Conservation (phyloP, 169 alveolate species). For the Theileria orientalis region DNA sequence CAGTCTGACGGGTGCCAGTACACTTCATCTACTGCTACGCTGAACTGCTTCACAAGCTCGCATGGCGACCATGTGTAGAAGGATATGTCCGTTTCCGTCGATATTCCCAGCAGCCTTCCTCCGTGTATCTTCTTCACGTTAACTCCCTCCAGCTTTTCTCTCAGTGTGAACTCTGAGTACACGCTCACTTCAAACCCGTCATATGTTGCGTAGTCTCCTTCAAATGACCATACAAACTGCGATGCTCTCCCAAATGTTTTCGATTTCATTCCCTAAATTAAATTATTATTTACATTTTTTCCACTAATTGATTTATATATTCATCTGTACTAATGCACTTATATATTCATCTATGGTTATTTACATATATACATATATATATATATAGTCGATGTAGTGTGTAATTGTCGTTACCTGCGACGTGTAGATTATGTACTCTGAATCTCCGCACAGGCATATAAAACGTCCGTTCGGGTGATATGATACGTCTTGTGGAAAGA, state of each 20-base stretch:
- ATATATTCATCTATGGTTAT: too few relatives aligned
- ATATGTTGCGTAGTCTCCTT: conserved; percentile 95
- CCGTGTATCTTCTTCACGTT: conserved; percentile 87
- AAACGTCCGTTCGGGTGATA: conserved; percentile 97
- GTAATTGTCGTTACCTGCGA: conserved; percentile 73
- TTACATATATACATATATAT: too few relatives aligned
- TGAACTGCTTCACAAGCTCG: conserved; percentile 62
- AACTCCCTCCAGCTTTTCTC: conserved; percentile 81
- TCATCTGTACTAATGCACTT: neutral
- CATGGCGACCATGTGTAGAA: conserved; percentile 94
- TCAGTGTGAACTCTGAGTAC: conserved; percentile 81
- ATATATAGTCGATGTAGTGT: neutral
- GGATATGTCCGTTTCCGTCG: conserved; percentile 85
- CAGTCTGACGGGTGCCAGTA: conserved; percentile 71
- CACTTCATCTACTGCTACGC: conserved; percentile 59
- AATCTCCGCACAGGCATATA: conserved; percentile 94
- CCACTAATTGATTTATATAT: neutral
- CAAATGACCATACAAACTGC: conserved; percentile 91
- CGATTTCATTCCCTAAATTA: conserved; percentile 81
- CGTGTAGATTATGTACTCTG: conserved; percentile 94
- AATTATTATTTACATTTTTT: neutral
- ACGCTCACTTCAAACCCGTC: conserved; percentile 81
- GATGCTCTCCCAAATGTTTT: conserved; percentile 92
- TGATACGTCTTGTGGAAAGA: conserved; percentile 88
- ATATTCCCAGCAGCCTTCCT: conserved; percentile 85